Evolutionary conservation across 1,139 yeast species (phyloP), one percentile per base, ranked within the genome.

Genomic region (Saccharomycopsis phalli): DNA sequence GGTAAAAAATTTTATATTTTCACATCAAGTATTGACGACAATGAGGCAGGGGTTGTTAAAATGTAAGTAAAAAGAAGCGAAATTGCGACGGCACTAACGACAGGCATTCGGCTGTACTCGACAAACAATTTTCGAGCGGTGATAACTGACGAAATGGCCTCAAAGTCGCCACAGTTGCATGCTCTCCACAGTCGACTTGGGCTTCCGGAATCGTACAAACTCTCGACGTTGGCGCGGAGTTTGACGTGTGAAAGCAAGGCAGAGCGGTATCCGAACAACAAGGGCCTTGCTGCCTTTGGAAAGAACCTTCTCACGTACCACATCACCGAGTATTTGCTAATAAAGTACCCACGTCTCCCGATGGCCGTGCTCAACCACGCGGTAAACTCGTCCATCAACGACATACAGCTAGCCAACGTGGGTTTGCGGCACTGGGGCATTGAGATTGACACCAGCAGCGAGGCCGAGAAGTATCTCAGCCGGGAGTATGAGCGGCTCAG

Each of bases 271-370:
- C 80, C 76, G 30, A 82, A 82, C 60, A 88, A 88, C 58, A 70
- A 68, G 46, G 93, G 94, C n/a, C 70, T 88, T 57, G 74, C 81
- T 46, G 71, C 76, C 14, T 76, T 88, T 54, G 98, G 98, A 41
- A 76, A 79, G 55, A 75, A 80, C 47, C 64, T 91, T 41, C 64
- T 91, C 47, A 74, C 81, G 23, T 86, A 79, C 59, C 81, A 84
- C 54, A 80, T 79, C 2, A 70, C 82, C 26, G 94, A 86, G 58
- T 63, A 81, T 53, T 66, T 88, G 46, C 65, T 86, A 54, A 61
- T 79, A 39, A 74, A 71, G 50, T 86, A 86, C 58, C 99, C 99
- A 37, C 74, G 99, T 56, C 69, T 93, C 47, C 97, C 99, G 23
- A 71, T 81, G 51, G 71, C 76, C 10, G 79, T 88, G 21, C 73